phyloP scores from a whole-genome alignment of 352 stramenopile species.

The Phytophthora citrophthora region DNA sequence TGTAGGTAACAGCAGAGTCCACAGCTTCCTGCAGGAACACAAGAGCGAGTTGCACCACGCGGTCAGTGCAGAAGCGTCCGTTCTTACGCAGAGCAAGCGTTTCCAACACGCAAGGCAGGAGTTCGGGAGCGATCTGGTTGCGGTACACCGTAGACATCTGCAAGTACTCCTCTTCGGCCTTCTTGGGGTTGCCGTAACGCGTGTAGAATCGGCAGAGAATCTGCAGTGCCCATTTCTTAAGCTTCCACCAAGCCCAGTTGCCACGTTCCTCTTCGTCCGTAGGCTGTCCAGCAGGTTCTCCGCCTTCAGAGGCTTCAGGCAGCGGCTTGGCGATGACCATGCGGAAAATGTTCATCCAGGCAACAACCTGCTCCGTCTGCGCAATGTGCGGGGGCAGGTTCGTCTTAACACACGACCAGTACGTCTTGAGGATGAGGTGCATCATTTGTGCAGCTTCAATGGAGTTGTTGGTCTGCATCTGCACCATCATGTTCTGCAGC shows the following conservation, averaged over 20 bases:
- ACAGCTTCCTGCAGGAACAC: constrained; percentile 95
- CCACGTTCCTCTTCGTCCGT: constrained; percentile 92
- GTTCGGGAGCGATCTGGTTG: constrained; percentile 90
- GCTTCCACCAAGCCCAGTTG: constrained; percentile 97
- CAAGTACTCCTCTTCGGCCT: constrained; percentile 90
- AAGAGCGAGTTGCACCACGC: constrained; percentile 94
- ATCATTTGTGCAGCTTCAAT: constrained; percentile 95
- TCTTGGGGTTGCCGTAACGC: constrained; percentile 96
- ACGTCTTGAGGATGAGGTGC: constrained; percentile 97
- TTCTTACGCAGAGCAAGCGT: constrained; percentile 93
- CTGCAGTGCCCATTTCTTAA: constrained; percentile 98
- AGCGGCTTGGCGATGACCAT: constrained; percentile 91
- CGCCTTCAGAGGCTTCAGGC: constrained; percentile 85
- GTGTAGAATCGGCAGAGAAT: constrained; percentile 98
- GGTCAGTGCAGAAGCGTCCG: constrained; percentile 96
- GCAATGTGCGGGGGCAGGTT: constrained; percentile 88
- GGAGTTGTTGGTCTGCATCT: constrained; percentile 82
- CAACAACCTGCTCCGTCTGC: constrained; percentile 87
- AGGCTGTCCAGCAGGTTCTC: constrained; percentile 88
- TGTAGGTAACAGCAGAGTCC: constrained; percentile 96
- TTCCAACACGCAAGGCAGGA: constrained; percentile 85
- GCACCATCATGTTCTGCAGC: constrained; percentile 91
- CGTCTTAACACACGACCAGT: constrained; percentile 97
- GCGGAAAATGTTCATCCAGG: constrained; percentile 94
- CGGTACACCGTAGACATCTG: constrained; percentile 95